Evolutionary conservation across 805 yeast genomes (phyloP), one percentile per base, ranked within the genome.

Genomic region (Metschnikowia kunwiensis): DNA sequence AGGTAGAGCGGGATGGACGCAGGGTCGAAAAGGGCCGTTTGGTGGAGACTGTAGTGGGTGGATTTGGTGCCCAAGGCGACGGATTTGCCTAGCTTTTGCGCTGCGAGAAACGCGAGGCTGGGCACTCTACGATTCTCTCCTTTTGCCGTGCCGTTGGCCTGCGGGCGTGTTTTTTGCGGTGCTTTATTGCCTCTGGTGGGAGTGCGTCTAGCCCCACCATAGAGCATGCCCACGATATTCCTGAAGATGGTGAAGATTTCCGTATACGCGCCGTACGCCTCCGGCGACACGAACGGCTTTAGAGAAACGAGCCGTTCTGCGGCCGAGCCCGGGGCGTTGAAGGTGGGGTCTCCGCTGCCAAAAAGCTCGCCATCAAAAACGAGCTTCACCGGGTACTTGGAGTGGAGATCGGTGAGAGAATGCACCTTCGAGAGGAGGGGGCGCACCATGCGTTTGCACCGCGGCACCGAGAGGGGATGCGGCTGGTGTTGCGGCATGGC

Each of bases 391-490:
- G 70, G 67, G 33, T 54, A 50, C 39, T 62, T 60, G 7, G 41
- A 32, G 26, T 46, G 47, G 13, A 52, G 32, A 29, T 61, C 63
- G 17, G 61, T 58, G 25, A 67, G 53, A 4, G 52, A 42, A 41
- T 64, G 70, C 27, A 65, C 52, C 39, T 63, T 63, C 19, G 68
- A 48, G 4, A 63, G 40, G 13, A 67, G 49, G 15, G 72, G 72
- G 11, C 72, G 54, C 7, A 58, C 53, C 2, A 60, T 43, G 26
- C 70, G 47, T 42, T 61, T 63, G 47, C 65, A 62, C 31, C 57
- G 53, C 12, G 60, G 36, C 11, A 50, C 38, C 19, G 50, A 30
- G 17, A 49, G 43, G 5, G 13, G 12, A 3, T 29, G 29, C 24
- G 27, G 27, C 33, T 32, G 32, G 11, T 22, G 14, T 7, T 24